phyloP scores from a whole-genome alignment of 352 stramenopile genomes.

The Phytophthora aleatoria region DNA sequence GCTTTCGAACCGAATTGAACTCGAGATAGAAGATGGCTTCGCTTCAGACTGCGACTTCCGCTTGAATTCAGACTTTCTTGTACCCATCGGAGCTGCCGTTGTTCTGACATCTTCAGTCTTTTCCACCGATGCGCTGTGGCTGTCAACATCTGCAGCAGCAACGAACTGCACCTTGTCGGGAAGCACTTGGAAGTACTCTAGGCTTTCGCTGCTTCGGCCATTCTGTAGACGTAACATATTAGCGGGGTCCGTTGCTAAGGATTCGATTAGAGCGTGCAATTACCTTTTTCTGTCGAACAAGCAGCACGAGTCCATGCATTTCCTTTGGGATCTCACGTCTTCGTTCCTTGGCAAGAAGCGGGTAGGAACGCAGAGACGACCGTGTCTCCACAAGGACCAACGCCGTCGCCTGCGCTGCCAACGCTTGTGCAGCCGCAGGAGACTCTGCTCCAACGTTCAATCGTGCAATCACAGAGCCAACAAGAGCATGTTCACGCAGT shows the following conservation, averaged over 20 bases:
- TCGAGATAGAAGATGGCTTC: not conserved
- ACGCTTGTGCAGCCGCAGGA: conserved; percentile 20
- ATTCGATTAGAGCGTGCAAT: not conserved
- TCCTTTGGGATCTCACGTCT: conserved; percentile 59
- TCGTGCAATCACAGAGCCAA: conserved; percentile 56
- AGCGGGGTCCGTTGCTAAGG: conserved; percentile 1
- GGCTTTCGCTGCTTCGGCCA: conserved; percentile 58
- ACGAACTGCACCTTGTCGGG: conserved; percentile 38
- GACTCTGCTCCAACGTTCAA: conserved; percentile 46
- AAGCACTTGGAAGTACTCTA: conserved; percentile 65
- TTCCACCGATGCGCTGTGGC: not conserved
- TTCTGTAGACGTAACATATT: conserved; percentile 46
- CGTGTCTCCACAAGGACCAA: conserved; percentile 63
- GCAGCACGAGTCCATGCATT: conserved; percentile 62
- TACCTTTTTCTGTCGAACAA: conserved; percentile 76
- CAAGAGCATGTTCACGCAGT: conserved; percentile 32
- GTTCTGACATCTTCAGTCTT: conserved; percentile 3
- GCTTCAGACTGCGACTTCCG: conserved; percentile 8
- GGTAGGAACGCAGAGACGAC: conserved; percentile 56
- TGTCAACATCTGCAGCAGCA: conserved; percentile 7
- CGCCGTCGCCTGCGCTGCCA: conserved; percentile 51
- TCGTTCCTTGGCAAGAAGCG: conserved; percentile 63
- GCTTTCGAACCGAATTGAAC: not conserved
- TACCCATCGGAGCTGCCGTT: not conserved
- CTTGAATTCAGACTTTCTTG: conserved; percentile 12